phyloP scores from a whole-genome alignment of 768 basidiomycete genomes.

The Lentinula sp. region DNA sequence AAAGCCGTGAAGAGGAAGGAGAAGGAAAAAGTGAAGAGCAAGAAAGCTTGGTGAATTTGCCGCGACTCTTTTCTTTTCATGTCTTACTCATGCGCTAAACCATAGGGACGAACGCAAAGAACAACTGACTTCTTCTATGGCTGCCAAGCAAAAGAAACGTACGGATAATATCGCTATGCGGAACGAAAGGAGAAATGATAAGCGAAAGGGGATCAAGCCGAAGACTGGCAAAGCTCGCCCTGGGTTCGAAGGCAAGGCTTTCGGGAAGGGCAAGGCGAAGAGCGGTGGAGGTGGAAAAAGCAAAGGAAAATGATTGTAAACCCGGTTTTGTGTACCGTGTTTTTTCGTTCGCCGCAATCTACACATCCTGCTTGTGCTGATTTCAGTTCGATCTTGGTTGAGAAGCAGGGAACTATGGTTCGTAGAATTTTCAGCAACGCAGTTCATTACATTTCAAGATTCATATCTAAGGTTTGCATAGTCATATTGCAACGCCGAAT shows the following conservation, averaged over 20 bases:
- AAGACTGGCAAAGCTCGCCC: slow-evolving; percentile 61
- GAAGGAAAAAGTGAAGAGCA: slow-evolving; percentile 81
- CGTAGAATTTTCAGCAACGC: too few species aligned
- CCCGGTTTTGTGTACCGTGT: too few species aligned
- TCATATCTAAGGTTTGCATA: too few species aligned
- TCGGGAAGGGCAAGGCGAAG: slow-evolving; percentile 48
- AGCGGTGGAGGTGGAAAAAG: slow-evolving; percentile 13
- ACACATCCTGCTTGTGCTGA: too few species aligned
- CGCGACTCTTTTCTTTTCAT: not conserved
- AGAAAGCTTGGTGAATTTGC: slow-evolving; percentile 59
- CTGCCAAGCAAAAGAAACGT: slow-evolving; percentile 86
- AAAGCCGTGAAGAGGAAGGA: slow-evolving; percentile 92
- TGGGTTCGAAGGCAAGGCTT: slow-evolving; percentile 83
- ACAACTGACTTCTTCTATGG: slow-evolving; percentile 65
- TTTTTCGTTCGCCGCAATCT: too few species aligned
- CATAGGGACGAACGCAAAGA: slow-evolving; percentile 84
- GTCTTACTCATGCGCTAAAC: not conserved
- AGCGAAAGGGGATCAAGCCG: slow-evolving; percentile 45
- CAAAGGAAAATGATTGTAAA: not conserved
- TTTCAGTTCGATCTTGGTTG: too few species aligned
- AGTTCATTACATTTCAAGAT: too few species aligned
- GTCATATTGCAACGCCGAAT: too few species aligned
- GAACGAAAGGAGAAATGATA: slow-evolving; percentile 71
- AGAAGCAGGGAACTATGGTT: too few species aligned
- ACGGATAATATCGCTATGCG: slow-evolving; percentile 86